phyloP scores from a whole-genome alignment of 805 yeast genomes.

The Kodamaea lidongshanica region DNA sequence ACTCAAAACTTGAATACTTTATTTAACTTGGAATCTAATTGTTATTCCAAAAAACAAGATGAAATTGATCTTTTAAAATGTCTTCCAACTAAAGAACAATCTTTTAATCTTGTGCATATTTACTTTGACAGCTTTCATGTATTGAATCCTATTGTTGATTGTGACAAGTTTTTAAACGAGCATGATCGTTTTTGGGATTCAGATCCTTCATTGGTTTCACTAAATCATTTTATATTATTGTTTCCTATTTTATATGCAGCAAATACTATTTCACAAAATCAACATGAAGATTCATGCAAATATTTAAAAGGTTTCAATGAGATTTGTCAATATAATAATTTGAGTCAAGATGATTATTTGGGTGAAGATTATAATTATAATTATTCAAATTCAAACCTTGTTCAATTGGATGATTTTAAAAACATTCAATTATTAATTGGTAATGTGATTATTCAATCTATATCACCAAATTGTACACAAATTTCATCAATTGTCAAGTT shows the following conservation, averaged over 20 bases:
- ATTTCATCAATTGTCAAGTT: too few species aligned
- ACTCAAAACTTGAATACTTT: constrained; percentile 13
- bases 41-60: constrained; percentile 29
- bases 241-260: constrained; percentile 56
- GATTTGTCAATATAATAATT: constrained; percentile 42
- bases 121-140: constrained; percentile 51
- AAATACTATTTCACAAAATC: constrained; percentile 49
- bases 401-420: constrained; percentile 45
- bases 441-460: constrained; percentile 46
- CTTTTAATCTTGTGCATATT: constrained; percentile 43
- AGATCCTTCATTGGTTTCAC: too few species aligned
- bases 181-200: constrained; percentile 53
- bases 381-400: too few species aligned
- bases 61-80: constrained; percentile 35
- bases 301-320: constrained; percentile 46
- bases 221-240: too few species aligned
- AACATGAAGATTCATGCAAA: constrained; percentile 45
- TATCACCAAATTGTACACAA: constrained; percentile 50
- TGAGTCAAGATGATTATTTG: too few species aligned
- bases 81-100: constrained; percentile 40
- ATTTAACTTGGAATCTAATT: constrained; percentile 9
- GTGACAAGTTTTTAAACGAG: constrained; percentile 36
- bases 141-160: constrained; percentile 46
- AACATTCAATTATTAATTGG: constrained; percentile 39
- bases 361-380: too few species aligned